phyloP scores from a whole-genome alignment of 768 basidiomycete genomes.

The Brasilioporus rufonigricans region DNA sequence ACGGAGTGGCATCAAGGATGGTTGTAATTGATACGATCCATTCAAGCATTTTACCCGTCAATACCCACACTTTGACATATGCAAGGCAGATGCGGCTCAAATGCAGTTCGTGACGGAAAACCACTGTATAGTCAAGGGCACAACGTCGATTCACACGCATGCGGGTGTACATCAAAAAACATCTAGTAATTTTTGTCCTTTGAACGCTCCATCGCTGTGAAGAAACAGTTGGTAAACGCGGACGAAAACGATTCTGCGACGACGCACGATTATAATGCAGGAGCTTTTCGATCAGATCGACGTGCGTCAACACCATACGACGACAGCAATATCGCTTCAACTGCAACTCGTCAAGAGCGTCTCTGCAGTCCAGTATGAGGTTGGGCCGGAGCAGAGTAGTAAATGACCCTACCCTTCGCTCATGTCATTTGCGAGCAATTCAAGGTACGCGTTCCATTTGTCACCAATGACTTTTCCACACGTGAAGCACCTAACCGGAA shows the following conservation, averaged over 20 bases:
- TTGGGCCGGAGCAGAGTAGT: background rate
- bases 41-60: background rate
- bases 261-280: slow-evolving; percentile 88
- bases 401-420: slow-evolving; percentile 74
- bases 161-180: background rate
- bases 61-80: background rate
- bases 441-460: slow-evolving; percentile 89
- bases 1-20: too few species aligned
- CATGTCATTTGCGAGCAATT: slow-evolving; percentile 74
- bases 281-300: slow-evolving; percentile 96
- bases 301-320: slow-evolving; percentile 96
- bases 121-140: background rate
- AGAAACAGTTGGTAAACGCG: background rate
- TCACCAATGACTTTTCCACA: slow-evolving; percentile 98
- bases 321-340: slow-evolving; percentile 95
- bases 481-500: slow-evolving; percentile 93
- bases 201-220: slow-evolving; percentile 31
- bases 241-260: slow-evolving; percentile 28
- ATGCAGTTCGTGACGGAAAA: too few species aligned
- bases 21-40: too few species aligned
- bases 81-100: background rate
- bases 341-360: slow-evolving; percentile 85
- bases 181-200: slow-evolving; percentile 28
- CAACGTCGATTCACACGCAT: background rate
- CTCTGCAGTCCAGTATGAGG: slow-evolving; percentile 43